Percentiles rank a stretch among this genome's conserved stretches.
Conservation (phyloP, 148 eudicot species). For the Rhododendron simsii region DNA sequence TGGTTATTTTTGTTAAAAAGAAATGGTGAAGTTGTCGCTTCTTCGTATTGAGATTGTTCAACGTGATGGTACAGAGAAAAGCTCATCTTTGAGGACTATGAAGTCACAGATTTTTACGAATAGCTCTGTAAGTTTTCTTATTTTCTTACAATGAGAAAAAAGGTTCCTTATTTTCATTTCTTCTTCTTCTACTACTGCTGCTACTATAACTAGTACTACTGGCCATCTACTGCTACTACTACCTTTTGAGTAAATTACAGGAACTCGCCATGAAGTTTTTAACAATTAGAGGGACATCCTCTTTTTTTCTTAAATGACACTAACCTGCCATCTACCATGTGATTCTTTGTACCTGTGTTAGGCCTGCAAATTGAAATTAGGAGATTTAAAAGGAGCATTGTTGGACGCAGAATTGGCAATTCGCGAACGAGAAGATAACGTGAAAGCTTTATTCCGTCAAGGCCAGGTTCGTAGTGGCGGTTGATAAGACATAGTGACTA, state of each 20-base stretch:
- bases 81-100: constrained; percentile 48
- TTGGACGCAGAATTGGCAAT: constrained; percentile 73
- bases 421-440: constrained; percentile 68
- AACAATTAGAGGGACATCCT: not conserved
- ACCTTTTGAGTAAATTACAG: not conserved
- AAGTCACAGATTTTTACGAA: constrained; percentile 73
- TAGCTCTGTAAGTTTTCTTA: constrained; percentile 55
- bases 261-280: not conserved
- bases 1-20: not conserved
- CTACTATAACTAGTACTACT: not conserved
- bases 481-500: not conserved
- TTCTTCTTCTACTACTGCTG: not conserved
- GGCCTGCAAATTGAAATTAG: constrained; percentile 83
- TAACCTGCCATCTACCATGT: constrained; percentile 32
- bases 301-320: constrained; percentile 28
- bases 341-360: constrained; percentile 11
- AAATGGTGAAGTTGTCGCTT: not conserved
- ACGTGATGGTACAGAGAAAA: constrained; percentile 39
- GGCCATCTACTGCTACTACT: not conserved
- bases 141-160: not conserved
- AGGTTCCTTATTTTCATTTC: not conserved
- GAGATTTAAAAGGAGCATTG: constrained; percentile 72
- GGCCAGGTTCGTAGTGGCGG: constrained; percentile 55
- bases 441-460: constrained; percentile 78
- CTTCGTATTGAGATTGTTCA: not conserved